phyloP scores from a whole-genome alignment of 768 basidiomycete genomes.

The Sporobolomyces phaffii region DNA sequence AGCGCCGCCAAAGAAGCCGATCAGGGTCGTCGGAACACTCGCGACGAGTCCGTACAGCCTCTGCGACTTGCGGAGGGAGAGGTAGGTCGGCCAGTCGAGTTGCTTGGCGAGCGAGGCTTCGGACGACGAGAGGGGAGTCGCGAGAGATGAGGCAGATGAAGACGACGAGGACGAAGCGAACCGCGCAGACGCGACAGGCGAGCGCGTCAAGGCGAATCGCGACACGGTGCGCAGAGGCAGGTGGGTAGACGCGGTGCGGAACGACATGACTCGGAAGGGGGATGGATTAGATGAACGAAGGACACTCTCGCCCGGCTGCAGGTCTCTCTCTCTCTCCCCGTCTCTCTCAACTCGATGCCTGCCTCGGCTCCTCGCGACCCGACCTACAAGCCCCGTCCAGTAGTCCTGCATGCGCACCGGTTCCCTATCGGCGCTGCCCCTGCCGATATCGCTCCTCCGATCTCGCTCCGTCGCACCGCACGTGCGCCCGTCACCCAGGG shows the following conservation, averaged over 20 bases:
- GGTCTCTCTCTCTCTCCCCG: background rate
- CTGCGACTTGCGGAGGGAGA: slow-evolving; percentile 28
- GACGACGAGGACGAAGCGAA: slow-evolving; percentile 1
- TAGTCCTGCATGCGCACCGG: background rate
- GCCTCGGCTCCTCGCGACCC: background rate
- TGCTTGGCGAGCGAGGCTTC: background rate
- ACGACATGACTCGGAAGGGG: background rate
- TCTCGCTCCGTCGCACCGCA: background rate
- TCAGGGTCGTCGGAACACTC: slow-evolving; percentile 37
- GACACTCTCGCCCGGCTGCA: background rate
- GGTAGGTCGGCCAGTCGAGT: slow-evolving; percentile 38
- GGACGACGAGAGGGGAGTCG: background rate
- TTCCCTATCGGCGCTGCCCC: background rate
- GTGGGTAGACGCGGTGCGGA: background rate
- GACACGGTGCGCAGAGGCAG: background rate
- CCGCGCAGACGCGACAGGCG: background rate
- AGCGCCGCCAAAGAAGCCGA: slow-evolving; percentile 36
- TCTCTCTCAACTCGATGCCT: background rate
- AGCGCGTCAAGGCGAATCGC: background rate
- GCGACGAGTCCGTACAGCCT: slow-evolving; percentile 37
- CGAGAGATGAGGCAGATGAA: background rate
- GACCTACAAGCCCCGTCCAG: background rate
- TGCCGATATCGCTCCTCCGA: background rate
- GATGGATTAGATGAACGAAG: background rate
- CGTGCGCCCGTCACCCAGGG: background rate